Percentiles rank a stretch among this genome's conserved stretches.
These are phyloP conservation scores for Colletotrichum abscissum DNA, from an alignment of 2,329 filamentous ascomycete species.

Conservation along the genomic window DNA sequence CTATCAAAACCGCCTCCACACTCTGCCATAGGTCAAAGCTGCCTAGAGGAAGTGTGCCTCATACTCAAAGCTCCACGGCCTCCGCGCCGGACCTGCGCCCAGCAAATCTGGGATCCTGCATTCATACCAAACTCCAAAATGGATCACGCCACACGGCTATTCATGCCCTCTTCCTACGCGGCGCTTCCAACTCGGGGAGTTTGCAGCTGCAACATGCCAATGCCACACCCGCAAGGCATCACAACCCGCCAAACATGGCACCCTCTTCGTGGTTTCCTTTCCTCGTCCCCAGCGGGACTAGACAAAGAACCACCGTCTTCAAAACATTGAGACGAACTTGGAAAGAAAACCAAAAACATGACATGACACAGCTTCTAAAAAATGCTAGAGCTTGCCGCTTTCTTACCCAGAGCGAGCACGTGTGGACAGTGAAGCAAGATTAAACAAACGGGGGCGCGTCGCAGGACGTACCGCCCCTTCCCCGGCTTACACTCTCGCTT, in stretches of 20 bases:
- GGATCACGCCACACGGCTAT: background rate
- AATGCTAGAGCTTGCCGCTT: conserved; percentile 75
- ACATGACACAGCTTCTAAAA: conserved; percentile 62
- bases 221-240: background rate
- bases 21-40: background rate
- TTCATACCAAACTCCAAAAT: background rate
- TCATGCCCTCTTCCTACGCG: background rate
- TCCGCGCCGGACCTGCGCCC: background rate
- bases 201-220: background rate
- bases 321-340: background rate
- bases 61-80: background rate
- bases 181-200: background rate
- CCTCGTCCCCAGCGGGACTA: background rate
- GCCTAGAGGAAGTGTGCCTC: background rate
- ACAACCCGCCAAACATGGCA: background rate
- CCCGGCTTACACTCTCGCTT: conserved; percentile 36
- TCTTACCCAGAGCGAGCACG: conserved; percentile 67
- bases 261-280: background rate
- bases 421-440: conserved; percentile 79
- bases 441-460: conserved; percentile 48
- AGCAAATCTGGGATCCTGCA: background rate
- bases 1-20: background rate
- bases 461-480: conserved; percentile 41
- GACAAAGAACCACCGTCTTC: background rate
- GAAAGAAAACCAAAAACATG: background rate